Base-by-base conservation (phyloP, 306 rosid species). In the Arachis stenosperma region DNA sequence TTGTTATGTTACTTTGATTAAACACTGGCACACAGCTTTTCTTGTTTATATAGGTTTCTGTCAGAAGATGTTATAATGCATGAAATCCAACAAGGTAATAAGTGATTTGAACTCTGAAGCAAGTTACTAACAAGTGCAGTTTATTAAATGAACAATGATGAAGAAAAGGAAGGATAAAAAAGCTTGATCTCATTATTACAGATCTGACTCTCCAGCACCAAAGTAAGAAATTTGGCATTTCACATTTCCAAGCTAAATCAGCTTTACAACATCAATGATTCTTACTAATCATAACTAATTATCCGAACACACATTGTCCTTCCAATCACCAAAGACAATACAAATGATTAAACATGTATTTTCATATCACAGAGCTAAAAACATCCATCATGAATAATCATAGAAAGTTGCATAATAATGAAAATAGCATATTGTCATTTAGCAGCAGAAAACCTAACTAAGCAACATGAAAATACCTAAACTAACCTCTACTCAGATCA, bases 401-500 rank as follows among this genome's bases (percentile, higher is more conserved):
- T 12, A 48, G 54, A 1, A 48, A 48, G 15, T 48, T 48, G 54
- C 54, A 48, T 6, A 48, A 12, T n/a, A 48, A 48, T 48, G 54
- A 14, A 48, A 48, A 48, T 9, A 9, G 13, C 6, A 11, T 5
- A 3, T 10, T n/a, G 54, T 13, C 54, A 48, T 12, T 46, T 10
- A 9, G 0, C 13, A 11, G 54, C 54, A 48, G 17, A 5, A 12
- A 48, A 14, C n/a, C 39, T 8, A 67, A 74, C 47, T 6, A 79
- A 65, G 30, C 46, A 66, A 39, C 46, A 66, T 9, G 39, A 78
- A 39, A 68, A 62, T 33, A 2, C 51, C 58, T 0, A 50, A 54
- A 63, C 70, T 69, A 59, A 84, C 98, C 98, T 93, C 92, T 44
- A 82, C 73, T 88, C 88, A 86, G 82, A 93, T 93, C 81, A 90